A percentile compares a stretch with the other conserved stretches of the same genome.
Conservation (phyloP, 805 yeast species). For the Ogataea trehaloabstinens region DNA sequence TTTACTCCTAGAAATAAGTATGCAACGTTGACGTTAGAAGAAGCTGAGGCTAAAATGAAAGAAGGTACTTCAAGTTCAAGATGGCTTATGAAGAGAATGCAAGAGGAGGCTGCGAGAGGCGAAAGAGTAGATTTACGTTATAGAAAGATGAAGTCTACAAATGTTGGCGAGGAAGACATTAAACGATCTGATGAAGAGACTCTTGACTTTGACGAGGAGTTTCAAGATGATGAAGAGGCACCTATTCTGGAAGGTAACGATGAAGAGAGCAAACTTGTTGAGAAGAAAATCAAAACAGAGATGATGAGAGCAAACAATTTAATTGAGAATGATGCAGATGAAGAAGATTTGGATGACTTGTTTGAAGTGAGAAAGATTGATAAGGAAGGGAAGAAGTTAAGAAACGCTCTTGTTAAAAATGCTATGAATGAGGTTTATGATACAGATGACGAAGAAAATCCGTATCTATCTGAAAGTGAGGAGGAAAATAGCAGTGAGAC, state of each 20-base stretch:
- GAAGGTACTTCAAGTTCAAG: conserved; percentile 72
- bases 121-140: conserved; percentile 51
- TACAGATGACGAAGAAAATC: conserved; percentile 71
- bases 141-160: conserved; percentile 40
- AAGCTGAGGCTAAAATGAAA: conserved; percentile 94
- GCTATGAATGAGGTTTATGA: conserved; percentile 90
- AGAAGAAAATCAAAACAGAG: conserved; percentile 76
- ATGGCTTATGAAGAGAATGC: conserved; percentile 94
- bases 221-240: conserved; percentile 98
- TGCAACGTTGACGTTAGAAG: conserved; percentile 91
- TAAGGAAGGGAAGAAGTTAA: conserved; percentile 84
- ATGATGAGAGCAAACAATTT: conserved; percentile 80
- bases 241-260: conserved; percentile 96
- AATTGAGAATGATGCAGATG: conserved; percentile 60
- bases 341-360: conserved; percentile 66
- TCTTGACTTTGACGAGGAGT: conserved; percentile 92
- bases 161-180: conserved; percentile 34
- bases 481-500: conserved; percentile 51
- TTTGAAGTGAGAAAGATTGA: conserved; percentile 73
- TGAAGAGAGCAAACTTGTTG: conserved; percentile 89
- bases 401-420: conserved; percentile 78
- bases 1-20: conserved; percentile 92
- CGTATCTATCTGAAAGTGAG: conserved; percentile 73
- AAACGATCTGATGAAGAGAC: conserved; percentile 80
- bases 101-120: conserved; percentile 56